phyloP scores from a whole-genome alignment of 129 eudicot species.

The Dittrichia graveolens region DNA sequence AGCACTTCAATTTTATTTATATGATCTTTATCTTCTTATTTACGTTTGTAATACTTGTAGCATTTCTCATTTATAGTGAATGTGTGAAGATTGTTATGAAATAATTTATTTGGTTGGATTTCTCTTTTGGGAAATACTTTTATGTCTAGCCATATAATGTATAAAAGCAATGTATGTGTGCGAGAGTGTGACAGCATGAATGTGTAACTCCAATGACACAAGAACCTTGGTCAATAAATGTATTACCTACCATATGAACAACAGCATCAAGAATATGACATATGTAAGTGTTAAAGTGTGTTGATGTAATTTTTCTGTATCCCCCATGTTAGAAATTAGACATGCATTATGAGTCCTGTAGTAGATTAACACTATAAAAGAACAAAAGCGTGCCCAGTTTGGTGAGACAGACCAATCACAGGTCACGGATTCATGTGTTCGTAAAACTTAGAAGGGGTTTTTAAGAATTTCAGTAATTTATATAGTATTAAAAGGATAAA shows the following conservation, averaged over 20 bases:
- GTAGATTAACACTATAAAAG: constrained; percentile 4
- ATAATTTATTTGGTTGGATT: background rate
- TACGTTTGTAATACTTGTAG: background rate
- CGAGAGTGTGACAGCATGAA: background rate
- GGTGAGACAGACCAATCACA: background rate
- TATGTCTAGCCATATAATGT: background rate
- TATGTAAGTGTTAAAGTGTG: background rate
- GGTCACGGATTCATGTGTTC: constrained; percentile 2
- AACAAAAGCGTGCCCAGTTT: background rate
- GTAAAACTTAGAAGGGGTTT: constrained; percentile 5
- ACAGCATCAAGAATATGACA: background rate
- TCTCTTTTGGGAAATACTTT: constrained; percentile 8
- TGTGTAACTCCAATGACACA: background rate
- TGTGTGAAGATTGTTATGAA: background rate
- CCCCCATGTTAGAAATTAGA: background rate
- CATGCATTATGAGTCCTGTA: background rate
- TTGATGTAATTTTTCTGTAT: background rate
- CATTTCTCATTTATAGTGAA: background rate
- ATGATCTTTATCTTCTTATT: constrained; percentile 5
- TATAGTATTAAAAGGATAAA: background rate
- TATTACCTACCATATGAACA: background rate
- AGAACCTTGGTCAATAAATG: constrained; percentile 9
- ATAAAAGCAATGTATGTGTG: background rate
- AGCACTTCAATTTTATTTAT: constrained; percentile 1
- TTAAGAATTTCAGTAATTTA: background rate